Evolutionary conservation across 257 asterid species (phyloP).

Genomic region (Fraxinus quadrangulata): DNA sequence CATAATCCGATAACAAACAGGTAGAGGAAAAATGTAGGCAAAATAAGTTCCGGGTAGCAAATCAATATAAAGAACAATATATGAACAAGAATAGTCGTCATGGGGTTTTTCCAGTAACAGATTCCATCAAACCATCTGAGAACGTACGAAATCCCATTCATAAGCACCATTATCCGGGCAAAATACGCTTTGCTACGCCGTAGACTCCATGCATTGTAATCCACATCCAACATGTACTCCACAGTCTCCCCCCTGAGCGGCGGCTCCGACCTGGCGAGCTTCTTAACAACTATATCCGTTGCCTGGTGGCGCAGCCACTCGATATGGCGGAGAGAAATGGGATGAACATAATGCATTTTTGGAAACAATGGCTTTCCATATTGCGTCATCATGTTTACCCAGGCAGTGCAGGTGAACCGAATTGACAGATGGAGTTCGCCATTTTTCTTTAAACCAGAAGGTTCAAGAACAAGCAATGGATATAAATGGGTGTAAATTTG

Average conservation of each 20-base stretch:
- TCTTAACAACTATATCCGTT: constrained; percentile 66
- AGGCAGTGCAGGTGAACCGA: constrained; percentile 76
- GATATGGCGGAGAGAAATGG: constrained; percentile 74
- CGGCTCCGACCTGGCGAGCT: constrained; percentile 72
- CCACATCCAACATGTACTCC: constrained; percentile 85
- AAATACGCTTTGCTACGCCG: constrained; percentile 94
- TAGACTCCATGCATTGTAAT: constrained; percentile 71
- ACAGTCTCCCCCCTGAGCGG: constrained; percentile 80
- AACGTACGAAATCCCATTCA: constrained; percentile 55
- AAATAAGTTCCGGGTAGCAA: constrained; percentile 72
- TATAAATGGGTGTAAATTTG: constrained; percentile 70
- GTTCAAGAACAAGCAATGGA: constrained; percentile 68
- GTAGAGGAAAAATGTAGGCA: constrained; percentile 82
- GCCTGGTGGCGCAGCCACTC: constrained; percentile 95
- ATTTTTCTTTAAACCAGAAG: constrained; percentile 73
- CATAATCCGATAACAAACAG: constrained; percentile 78
- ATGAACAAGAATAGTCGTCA: constrained; percentile 76
- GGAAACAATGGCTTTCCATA: constrained; percentile 80
- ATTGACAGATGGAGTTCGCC: constrained; percentile 88
- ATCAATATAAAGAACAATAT: constrained; percentile 69
- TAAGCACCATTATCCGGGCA: constrained; percentile 66
- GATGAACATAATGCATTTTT: constrained; percentile 81
- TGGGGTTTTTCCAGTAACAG: constrained; percentile 76
- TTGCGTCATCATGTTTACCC: constrained; percentile 77
- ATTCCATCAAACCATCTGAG: constrained; percentile 67